These are phyloP conservation scores for Ligustrum vulgare DNA, from an alignment of 257 asterid genomes.

Conservation along the genomic window DNA sequence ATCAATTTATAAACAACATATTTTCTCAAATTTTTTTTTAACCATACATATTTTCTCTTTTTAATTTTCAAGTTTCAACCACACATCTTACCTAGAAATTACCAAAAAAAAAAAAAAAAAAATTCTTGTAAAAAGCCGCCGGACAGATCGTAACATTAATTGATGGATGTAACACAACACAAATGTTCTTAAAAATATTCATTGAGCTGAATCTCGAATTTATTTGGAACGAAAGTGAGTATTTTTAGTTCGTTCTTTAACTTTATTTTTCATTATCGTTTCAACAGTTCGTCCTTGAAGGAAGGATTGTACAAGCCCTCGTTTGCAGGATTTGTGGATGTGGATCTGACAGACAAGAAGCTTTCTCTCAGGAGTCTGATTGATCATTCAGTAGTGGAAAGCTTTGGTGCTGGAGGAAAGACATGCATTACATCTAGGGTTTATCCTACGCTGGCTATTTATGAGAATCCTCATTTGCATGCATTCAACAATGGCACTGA, in stretches of 20 bases:
- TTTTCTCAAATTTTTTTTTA: no score
- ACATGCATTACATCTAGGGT: constrained; percentile 45
- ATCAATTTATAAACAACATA: no score
- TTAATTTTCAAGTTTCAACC: no score
- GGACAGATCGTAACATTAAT: no score
- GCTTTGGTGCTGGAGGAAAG: constrained; percentile 44
- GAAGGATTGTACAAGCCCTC: constrained; percentile 37
- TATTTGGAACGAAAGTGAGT: no score
- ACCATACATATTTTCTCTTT: no score
- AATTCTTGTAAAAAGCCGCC: no score
- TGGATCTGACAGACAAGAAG: constrained; percentile 29
- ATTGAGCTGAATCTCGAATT: not conserved
- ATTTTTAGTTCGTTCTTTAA: not conserved
- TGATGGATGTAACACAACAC: no score
- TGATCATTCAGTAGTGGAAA: constrained; percentile 49
- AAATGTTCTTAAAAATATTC: no score
- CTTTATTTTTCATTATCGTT: not conserved
- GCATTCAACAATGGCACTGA: constrained; percentile 46
- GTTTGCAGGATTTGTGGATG: constrained; percentile 40
- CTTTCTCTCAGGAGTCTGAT: constrained; percentile 40
- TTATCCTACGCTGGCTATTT: constrained; percentile 36
- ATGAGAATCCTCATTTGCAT: constrained; percentile 31
- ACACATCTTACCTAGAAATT: no score
- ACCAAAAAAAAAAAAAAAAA: no score
- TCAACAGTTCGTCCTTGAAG: constrained; percentile 31